Base-by-base conservation (phyloP, 441 rosid genomes). In the Erysimum cheiri region DNA sequence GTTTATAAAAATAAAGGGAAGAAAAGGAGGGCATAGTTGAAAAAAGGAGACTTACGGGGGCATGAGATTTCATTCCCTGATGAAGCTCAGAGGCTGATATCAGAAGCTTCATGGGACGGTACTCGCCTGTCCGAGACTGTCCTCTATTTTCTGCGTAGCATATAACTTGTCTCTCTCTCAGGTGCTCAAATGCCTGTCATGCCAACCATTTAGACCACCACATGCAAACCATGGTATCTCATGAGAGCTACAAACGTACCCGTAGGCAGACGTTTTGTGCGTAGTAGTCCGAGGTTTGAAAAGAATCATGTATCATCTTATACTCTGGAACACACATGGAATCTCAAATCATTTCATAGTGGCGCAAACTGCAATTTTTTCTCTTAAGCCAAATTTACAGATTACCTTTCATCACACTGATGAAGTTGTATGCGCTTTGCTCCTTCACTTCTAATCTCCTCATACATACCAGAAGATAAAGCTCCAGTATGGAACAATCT, bases 401-500 rank as follows among this genome's bases (percentile, higher is more conserved):
- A 44, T 66, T 46, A 92, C 96, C 99, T 90, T 88, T 88, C 93
- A 95, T 95, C 56, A 90, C 86, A 17, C 97, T 83, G 74, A 57
- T 83, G 79, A 90, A 90, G 85, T 87, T 92, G 79, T 92, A 90
- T 7, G 96, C 85, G 71, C 35, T 88, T 76, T 92, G 94, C 81
- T 92, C 98, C 75, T 90, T 90, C 67, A 80, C 81, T 85, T 95
- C 99, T 81, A 92, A 69, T 66, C 97, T 85, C 81, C 83, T 90
- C 95, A 89, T 90, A 82, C 88, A 92, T 31, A 89, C 93, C 56
- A 95, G 85, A 70, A 95, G 69, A 81, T 90, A 95, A 60, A 92
- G 94, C 80, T 95, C 99, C 80, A 92, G 70, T 55, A 95, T 54
- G 36, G 99, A 90, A 85, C 99, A 92, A 82, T 92, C 98, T 94